Evolutionary conservation across 257 asterid genomes (phyloP), one percentile per base, ranked within the genome.

Genomic region (Euphrasia confusa): DNA sequence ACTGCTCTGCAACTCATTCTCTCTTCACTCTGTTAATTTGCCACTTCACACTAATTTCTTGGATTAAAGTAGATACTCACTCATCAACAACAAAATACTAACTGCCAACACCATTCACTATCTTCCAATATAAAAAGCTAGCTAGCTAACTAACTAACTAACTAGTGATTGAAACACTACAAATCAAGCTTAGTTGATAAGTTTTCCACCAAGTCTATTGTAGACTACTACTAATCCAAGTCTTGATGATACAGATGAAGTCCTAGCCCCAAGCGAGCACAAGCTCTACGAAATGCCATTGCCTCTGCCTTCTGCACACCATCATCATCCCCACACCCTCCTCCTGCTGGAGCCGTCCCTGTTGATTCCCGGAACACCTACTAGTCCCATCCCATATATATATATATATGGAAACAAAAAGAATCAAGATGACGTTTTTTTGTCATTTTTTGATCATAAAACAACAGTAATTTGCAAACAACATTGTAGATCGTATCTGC

Each of bases 261-360:
- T 54, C 98, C 98, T 47, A 88, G 80, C 39, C 98, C 98, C 45
- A 88, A 78, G 35, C 94, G 89, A 70, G 98, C 94, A 71, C 96
- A 90, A 72, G 96, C 98, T 61, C 95, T 72, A 32, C 98, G 95
- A 79, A 91, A 88, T 60, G 98, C 95, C 96, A 86, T 91, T 61
- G 87, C 86, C 72, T 88, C 98, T 54, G 96, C 98, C 77, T 82
- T 88, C 78, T 88, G 95, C 80, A 86, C 79, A 1, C 89, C 79
- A 64, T 83, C 87, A 44, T 91, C 89, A 35, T 74, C 85, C 54
- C 89, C 84, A 11, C 72, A 61, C 24, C 86, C 96, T n/a, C 84
- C 96, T 15, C 74, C 78, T n/a, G 77, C 57, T 60, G 80, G 65
- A 70, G 94, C 87, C 32, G 85, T 91, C 56, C 98, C 95, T 7